Base-by-base conservation (phyloP, 192 early-diverging fungal species). In the Oehlia diaphana region DNA sequence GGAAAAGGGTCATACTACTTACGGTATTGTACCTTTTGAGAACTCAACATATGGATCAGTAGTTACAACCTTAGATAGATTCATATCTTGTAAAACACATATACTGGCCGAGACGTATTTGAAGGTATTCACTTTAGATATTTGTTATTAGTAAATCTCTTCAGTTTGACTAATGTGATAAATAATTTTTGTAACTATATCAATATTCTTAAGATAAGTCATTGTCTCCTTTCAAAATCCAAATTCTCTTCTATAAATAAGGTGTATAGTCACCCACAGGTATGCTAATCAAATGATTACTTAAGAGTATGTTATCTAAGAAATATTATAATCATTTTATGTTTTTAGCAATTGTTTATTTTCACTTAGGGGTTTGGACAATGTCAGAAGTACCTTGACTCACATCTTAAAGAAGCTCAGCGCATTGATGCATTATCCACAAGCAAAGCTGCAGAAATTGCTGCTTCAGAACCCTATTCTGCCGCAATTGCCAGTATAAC, bases 21-120 rank as follows among this genome's bases (percentile, higher is more conserved):
- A 96, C 79, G 96, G 96, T 8, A 83, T 99, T 72, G 93, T 99
- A 6, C 97, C 97, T 2, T 95, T 96, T 82, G 97, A 99, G 82
- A 99, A 99, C 85, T 97, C 96, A 10, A 94, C 92, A 23, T 91
- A 88, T 85, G 97, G 97, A 53, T 89, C 90, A 13, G 97, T 99
- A 4, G 89, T 92, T 9, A 85, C 92, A 67, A 96, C 97, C 0
- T 84, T 99, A 23, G 96, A 98, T 80, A 82, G 86, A 65, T 93
- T 97, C 77, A 84, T 93, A 50, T 84, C 88, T 33, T 87, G 86
- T 23, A 83, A 91, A 63, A 83, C 92, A 47, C 86, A 90, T 85
- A 93, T 96, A 65, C 85, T 92, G 16, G 94, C 91, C 0, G 94
- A 98, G 80, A 88, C 89, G 14, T 97, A 94, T 83, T 84, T 99